phyloP scores from a whole-genome alignment of 139 green algal genomes.

The Chlorella sp. region DNA sequence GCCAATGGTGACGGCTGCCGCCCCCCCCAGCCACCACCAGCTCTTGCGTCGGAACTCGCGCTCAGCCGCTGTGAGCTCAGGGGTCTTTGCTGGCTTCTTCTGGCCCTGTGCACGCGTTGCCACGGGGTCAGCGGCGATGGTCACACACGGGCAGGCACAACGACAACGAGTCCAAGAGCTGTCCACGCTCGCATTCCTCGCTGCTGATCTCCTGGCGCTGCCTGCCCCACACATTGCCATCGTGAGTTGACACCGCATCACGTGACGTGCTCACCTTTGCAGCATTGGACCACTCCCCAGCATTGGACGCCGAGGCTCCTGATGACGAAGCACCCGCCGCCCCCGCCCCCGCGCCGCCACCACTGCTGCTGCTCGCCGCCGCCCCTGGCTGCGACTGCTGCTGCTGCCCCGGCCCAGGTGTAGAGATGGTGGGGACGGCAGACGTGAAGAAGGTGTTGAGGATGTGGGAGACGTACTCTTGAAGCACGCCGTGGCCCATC shows the following conservation, averaged over 20 bases:
- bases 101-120: constrained; percentile 27
- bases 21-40: constrained; percentile 42
- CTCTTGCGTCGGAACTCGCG: constrained; percentile 32
- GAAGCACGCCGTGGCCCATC: neutral
- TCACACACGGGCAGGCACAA: neutral
- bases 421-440: neutral
- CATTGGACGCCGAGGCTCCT: no score
- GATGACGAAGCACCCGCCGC: no score
- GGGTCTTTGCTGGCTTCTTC: constrained; percentile 16
- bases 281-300: constrained; percentile 21
- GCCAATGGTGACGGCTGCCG: constrained; percentile 19
- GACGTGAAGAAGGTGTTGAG: neutral
- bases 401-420: neutral
- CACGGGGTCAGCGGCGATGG: no score
- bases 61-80: constrained; percentile 32
- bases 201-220: no score
- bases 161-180: no score
- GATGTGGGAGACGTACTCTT: neutral
- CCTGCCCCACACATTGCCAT: no score
- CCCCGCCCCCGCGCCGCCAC: neutral
- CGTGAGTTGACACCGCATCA: no score
- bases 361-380: constrained; percentile 1
- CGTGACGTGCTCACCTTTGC: constrained; percentile 28
- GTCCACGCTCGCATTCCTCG: no score
- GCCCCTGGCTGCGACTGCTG: neutral